A percentile compares a stretch with the other conserved stretches of the same genome.
phyloP scores from a whole-genome alignment of 2,329 filamentous ascomycete genomes.

The Penicillium sp. region DNA sequence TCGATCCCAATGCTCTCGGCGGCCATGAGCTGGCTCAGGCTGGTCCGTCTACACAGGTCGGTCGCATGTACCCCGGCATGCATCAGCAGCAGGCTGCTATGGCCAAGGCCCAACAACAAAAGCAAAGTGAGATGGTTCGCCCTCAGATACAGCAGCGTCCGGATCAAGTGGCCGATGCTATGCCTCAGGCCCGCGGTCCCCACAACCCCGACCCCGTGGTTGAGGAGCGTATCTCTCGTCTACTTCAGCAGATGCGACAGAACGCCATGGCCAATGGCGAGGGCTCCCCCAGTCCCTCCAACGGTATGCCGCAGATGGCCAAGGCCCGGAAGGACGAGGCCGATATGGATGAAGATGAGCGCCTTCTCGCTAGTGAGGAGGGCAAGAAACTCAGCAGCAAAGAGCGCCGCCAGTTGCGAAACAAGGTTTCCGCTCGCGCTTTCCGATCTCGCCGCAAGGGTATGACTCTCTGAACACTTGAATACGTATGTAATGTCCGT shows the following conservation, averaged over 20 bases:
- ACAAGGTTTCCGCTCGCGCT: conserved; percentile 96
- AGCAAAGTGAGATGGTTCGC: conserved; percentile 59
- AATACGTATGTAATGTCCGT: neutral
- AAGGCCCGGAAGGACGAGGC: conserved; percentile 90
- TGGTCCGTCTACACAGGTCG: conserved; percentile 57
- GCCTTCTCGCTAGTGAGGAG: conserved; percentile 90
- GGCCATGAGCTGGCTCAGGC: conserved; percentile 59
- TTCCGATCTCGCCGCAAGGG: conserved; percentile 98
- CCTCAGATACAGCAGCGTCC: conserved; percentile 52
- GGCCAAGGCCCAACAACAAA: conserved; percentile 69
- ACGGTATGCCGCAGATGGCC: conserved; percentile 64
- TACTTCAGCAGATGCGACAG: conserved; percentile 88
- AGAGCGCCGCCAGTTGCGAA: conserved; percentile 92
- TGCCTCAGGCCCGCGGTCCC: conserved; percentile 34
- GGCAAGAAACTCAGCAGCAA: conserved; percentile 99
- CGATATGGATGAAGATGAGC: conserved; percentile 98
- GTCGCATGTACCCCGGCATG: conserved; percentile 87
- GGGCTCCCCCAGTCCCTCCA: conserved; percentile 41
- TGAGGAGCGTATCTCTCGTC: conserved; percentile 90
- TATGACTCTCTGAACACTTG: conserved; percentile 49
- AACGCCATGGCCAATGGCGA: conserved; percentile 61
- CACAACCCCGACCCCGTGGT: conserved; percentile 64
- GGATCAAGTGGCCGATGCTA: conserved; percentile 30
- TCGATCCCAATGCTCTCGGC: conserved; percentile 73
- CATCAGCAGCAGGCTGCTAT: conserved; percentile 84